A percentile compares a stretch with the other conserved stretches of the same genome.
phyloP scores from a whole-genome alignment of 768 basidiomycete genomes.

The Ramaria sp. region DNA sequence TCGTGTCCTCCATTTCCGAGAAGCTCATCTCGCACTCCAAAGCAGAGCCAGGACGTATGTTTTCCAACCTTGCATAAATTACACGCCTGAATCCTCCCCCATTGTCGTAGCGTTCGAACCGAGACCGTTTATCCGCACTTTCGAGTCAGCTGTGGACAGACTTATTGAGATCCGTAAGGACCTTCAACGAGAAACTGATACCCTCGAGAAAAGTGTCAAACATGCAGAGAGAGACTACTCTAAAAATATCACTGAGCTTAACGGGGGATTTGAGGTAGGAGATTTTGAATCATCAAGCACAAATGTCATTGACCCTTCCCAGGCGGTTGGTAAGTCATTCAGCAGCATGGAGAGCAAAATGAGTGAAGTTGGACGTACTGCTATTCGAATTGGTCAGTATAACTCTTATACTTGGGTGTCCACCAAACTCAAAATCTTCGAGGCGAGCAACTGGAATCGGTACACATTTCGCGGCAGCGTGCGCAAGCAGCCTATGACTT shows the following conservation, averaged over 20 bases:
- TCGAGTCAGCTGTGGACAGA: conserved; percentile 84
- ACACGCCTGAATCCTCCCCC: neutral
- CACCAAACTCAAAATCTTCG: conserved; percentile 8
- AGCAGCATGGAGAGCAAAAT: conserved; percentile 83
- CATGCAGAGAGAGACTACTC: conserved; percentile 89
- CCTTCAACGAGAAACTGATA: conserved; percentile 82
- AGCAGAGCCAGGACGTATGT: conserved; percentile 70
- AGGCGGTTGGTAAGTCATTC: conserved; percentile 87
- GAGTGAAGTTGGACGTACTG: conserved; percentile 87
- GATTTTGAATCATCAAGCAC: neutral
- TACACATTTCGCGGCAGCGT: conserved; percentile 83
- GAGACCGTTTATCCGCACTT: conserved; percentile 83
- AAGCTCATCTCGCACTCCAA: conserved; percentile 82
- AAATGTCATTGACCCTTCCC: conserved; percentile 7
- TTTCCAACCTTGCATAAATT: conserved; percentile 13
- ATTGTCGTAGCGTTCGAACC: conserved; percentile 72
- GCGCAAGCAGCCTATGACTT: conserved; percentile 92
- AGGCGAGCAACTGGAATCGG: conserved; percentile 94
- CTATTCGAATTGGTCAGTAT: conserved; percentile 77
- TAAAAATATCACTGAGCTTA: conserved; percentile 86
- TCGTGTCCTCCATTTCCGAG: conserved; percentile 74
- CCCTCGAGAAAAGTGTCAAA: conserved; percentile 85
- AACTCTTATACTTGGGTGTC: neutral
- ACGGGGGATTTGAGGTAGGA: conserved; percentile 85
- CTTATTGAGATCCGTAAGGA: conserved; percentile 82